Base-by-base conservation (phyloP, 139 green algal genomes). In the Chlamydomonas sphaeroides region DNA sequence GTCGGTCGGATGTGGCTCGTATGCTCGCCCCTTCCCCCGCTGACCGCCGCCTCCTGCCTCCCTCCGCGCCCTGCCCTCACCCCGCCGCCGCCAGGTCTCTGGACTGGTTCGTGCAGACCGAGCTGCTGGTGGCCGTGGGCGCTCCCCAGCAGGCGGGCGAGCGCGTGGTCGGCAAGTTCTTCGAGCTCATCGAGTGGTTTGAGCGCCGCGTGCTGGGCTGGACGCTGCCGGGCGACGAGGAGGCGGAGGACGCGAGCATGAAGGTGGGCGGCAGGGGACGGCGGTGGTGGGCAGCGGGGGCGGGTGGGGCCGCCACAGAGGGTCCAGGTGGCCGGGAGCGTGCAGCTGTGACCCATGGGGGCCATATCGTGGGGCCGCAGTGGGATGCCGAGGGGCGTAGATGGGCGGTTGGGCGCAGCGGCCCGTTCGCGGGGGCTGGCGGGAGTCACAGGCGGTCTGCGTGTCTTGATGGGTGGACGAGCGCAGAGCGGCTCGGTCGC, bases 61-160 rank as follows among this genome's bases (percentile, higher is more conserved):
- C n/a, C n/a, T n/a, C n/a, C n/a, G n/a, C n/a, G n/a, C n/a, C n/a
- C n/a, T n/a, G n/a, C n/a, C n/a, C n/a, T n/a, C n/a, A n/a, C n/a
- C 6, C 21, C 25, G 5, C 25, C n/a, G 5, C 17, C n/a, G 11
- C 15, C 80, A 87, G 86, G 51, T 91, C 89, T 0, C 86, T 93
- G 6, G 84, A 90, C 83, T 93, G 89, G 89, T 93, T 87, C 49
- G 88, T 85, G 36, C 80, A 89, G 62, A 86, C 88, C 38, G 89
- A 93, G 89, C 85, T 93, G 70, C 83, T 93, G 86, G 67, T 93
- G 63, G 69, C 88, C 20, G 89, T 93, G 57, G 89, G 89, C 25
- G 89, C 89, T 1, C 87, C 87, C 6, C 78, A 88, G 68, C 89
- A 93, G 51, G 89, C 89, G 0, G 88, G 85, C 62, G 85, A 93